Evolutionary conservation across 164 flowering plant genomes (phyloP), one percentile per base, ranked within the genome.

Genomic region (Buxus sempervirens): DNA sequence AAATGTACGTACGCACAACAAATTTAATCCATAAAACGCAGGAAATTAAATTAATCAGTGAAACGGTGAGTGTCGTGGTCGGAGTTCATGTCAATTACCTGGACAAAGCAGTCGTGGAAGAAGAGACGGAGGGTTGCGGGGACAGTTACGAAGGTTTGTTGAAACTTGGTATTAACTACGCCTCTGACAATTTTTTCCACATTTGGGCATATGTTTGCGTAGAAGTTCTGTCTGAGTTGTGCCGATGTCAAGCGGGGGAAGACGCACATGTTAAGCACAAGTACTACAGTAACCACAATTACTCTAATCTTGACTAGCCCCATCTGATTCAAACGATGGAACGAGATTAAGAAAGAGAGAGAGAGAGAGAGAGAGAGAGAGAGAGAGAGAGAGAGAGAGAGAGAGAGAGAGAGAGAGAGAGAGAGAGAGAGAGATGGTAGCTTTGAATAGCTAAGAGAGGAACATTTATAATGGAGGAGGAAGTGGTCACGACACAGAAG

Each of bases 41-140:
- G n/a, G n/a, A n/a, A n/a, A n/a, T n/a, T n/a, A n/a, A n/a, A n/a
- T n/a, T n/a, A n/a, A n/a, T n/a, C n/a, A n/a, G n/a, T n/a, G n/a
- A n/a, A n/a, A n/a, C n/a, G n/a, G n/a, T n/a, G n/a, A n/a, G n/a
- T n/a, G n/a, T n/a, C n/a, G n/a, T n/a, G n/a, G n/a, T n/a, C n/a
- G n/a, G n/a, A n/a, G n/a, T n/a, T n/a, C n/a, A n/a, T n/a, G n/a
- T 19, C 7, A 48, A 7, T 32, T 64, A 89, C 98, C 81, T 77
- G 73, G 64, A 93, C 90, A 25, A 86, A 79, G 79, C 97, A 91
- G 63, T 91, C 98, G 53, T 93, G 98, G 85, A 93, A 91, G 79
- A 87, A 89, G 80, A 93, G 89, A 48, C 97, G 91, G 69, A 91
- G 64, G 18, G 89, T 84, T 1, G 83, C 97, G 0, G 98, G 97